Percentiles rank a stretch among this genome's conserved stretches.
phyloP scores from a whole-genome alignment of 129 eudicot species.

The Chrysanthemum seticuspe region DNA sequence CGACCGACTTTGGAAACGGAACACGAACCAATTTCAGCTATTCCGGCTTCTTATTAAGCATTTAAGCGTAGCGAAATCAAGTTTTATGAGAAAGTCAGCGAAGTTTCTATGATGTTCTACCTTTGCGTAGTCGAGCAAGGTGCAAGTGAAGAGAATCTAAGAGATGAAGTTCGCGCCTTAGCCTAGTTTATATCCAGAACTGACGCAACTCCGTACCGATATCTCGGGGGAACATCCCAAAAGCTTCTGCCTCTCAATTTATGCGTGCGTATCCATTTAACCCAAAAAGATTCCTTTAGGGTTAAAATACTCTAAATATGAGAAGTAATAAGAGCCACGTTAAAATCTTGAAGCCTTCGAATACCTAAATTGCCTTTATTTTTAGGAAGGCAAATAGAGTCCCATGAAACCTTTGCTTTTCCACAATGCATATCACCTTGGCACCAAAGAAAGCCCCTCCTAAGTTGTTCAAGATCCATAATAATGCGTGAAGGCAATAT shows the following conservation, averaged over 20 bases:
- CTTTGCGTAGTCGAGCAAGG: not conserved
- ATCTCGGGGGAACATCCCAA: not conserved
- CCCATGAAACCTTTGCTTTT: not conserved
- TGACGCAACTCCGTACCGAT: not conserved
- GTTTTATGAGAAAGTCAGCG: too few species aligned
- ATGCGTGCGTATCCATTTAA: not conserved
- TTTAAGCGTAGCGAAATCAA: too few species aligned
- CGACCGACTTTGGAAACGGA: not conserved
- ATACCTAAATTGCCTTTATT: not conserved
- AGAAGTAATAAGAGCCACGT: not conserved
- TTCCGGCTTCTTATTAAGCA: not conserved
- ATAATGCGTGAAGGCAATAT: not conserved
- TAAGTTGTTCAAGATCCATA: not conserved
- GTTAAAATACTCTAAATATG: not conserved
- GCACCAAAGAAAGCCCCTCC: not conserved
- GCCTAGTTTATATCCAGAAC: not conserved
- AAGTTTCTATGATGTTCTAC: too few species aligned
- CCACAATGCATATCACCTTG: not conserved
- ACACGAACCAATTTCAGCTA: not conserved
- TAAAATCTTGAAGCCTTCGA: not conserved
- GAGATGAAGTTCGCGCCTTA: constrained; percentile 7
- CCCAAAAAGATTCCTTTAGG: not conserved
- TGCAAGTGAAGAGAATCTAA: constrained; percentile 5
- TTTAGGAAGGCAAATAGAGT: not conserved
- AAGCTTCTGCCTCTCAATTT: not conserved